Base-by-base conservation (phyloP, 805 yeast species). In the Candida ovalis region DNA sequence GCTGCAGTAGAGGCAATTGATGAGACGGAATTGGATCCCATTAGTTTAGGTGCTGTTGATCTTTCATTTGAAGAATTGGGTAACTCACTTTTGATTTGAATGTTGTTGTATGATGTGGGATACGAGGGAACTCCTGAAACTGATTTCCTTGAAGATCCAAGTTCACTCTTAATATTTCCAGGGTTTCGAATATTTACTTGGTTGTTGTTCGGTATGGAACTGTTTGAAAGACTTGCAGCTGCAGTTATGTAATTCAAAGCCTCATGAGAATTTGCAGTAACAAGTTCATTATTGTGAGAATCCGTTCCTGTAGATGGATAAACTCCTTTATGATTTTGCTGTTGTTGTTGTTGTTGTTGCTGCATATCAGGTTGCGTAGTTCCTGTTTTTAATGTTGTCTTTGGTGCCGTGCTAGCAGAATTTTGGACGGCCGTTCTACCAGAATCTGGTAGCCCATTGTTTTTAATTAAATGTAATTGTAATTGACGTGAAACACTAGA, bases 401-500 rank as follows among this genome's bases (percentile, higher is more conserved):
- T 30, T 40, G 56, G 21, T 41, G 50, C 27, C 24, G 43, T 24
- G n/a, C 19, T 19, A 7, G 30, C 30, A 3, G 37, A 39, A 15
- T 38, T 38, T 36, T 50, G 55, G 10, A 53, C 40, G 36, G 61
- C 51, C 7, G 62, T 47, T 46, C 68, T 57, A 8, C 68, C 67
- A 35, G 77, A 64, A 44, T 76, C 81, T 0, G 84, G 84, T 38
- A 80, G 66, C 3, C 71, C 69, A 47, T 73, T 75, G 60, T 80
- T 81, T 28, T 78, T 77, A 23, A 81, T 81, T 62, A 86, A 74
- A 66, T 87, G 92, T 57, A 86, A 69, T 61, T 86, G 92, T 51
- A 87, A 69, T 60, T 86, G 92, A 62, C 94, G 76, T 24, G 91
- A 82, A 12, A 87, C 94, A 30, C 88, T 81, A 10, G 88, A 81